phyloP scores from a whole-genome alignment of 805 yeast species.

The Wickerhamiella sergipiensis region DNA sequence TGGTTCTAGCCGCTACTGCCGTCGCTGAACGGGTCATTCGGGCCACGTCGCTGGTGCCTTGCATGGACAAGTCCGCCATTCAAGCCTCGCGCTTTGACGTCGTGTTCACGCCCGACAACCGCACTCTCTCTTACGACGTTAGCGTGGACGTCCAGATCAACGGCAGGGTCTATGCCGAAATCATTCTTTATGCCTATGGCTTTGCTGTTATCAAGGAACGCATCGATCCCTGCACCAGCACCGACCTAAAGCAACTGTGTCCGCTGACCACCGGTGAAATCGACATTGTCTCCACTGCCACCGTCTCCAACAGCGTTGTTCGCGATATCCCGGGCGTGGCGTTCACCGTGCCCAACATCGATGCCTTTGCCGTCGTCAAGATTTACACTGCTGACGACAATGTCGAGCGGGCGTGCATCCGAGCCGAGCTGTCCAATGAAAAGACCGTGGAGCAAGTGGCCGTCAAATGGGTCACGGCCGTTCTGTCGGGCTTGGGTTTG shows the following conservation, averaged over 20 bases:
- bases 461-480: constrained; percentile 90
- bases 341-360: constrained; percentile 74
- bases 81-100: constrained; percentile 67
- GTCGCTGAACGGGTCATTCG: constrained; percentile 26
- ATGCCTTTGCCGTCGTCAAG: constrained; percentile 54
- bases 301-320: constrained; percentile 34
- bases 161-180: constrained; percentile 53
- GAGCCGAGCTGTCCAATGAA: constrained; percentile 61
- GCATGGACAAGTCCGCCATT: constrained; percentile 64
- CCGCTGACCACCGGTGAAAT: constrained; percentile 74
- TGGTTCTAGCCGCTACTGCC: background rate
- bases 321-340: constrained; percentile 70
- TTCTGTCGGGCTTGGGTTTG: constrained; percentile 77
- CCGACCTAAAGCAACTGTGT: constrained; percentile 75
- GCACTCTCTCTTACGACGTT: constrained; percentile 53
- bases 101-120: constrained; percentile 55
- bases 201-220: constrained; percentile 46
- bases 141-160: constrained; percentile 55
- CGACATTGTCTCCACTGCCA: constrained; percentile 59
- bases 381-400: constrained; percentile 29
- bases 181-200: constrained; percentile 77
- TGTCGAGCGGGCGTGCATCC: constrained; percentile 54
- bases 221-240: constrained; percentile 44
- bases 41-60: constrained; percentile 74
- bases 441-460: constrained; percentile 68